Evolutionary conservation across 495 filamentous ascomycete genomes (phyloP).

Genomic region (Antarctomyces pellizariae): DNA sequence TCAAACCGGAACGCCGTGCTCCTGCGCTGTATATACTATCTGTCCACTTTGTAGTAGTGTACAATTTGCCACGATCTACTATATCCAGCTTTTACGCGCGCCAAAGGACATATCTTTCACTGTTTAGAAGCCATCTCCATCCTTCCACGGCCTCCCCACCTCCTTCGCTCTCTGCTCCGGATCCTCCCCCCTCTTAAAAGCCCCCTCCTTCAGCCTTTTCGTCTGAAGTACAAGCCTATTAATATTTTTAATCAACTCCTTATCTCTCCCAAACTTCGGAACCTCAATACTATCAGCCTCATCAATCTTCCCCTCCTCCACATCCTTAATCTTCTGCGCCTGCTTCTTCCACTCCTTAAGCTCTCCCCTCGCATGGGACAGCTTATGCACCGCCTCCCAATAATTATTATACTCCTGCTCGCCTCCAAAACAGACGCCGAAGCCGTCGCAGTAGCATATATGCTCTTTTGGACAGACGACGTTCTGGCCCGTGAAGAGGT

Average conservation of each 20-base stretch:
- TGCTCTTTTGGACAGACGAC: constrained; percentile 39
- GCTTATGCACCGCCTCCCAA: constrained; percentile 17
- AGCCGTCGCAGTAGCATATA: constrained; percentile 57
- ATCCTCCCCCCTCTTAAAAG: constrained; percentile 7
- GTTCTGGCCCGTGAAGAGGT: constrained; percentile 29
- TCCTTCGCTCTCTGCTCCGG: constrained; percentile 8
- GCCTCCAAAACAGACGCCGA: constrained; percentile 53
- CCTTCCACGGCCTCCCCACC: constrained; percentile 7
- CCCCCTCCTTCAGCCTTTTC: constrained; percentile 3
- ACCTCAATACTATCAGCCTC: constrained; percentile 1
- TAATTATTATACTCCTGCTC: constrained; percentile 27
- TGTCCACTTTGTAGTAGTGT: too few relatives aligned
- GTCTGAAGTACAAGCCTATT: constrained; percentile 4
- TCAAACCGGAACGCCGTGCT: too few relatives aligned
- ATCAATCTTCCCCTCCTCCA: constrained; percentile 3
- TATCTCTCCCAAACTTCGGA: constrained; percentile 5
- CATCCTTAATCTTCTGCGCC: constrained; percentile 1
- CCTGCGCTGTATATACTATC: too few relatives aligned
- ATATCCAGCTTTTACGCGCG: too few relatives aligned
- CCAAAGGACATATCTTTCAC: too few relatives aligned
- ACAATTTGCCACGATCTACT: too few relatives aligned
- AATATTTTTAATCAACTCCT: constrained; percentile 5
- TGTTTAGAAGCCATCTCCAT: constrained; percentile 11
- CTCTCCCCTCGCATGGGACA: constrained; percentile 21
- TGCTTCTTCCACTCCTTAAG: constrained; percentile 21